These are phyloP conservation scores for apple (Malus domestica) DNA, from an alignment of 306 rosid genomes.

Conservation along the genomic window ASM211411v1 NC_041802.1:7399001-7399500, in stretches of 20 bases:
- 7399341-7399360: background rate
- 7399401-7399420: slow-evolving; percentile 11
- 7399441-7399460: background rate
- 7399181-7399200: too few species aligned
- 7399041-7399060: background rate
- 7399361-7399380: background rate
- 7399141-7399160: slow-evolving; percentile 79
- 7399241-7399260: background rate
- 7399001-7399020: background rate
- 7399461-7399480: background rate
- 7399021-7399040: background rate
- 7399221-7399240: background rate
- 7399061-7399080: slow-evolving; percentile 39
- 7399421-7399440: background rate
- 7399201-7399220: background rate
- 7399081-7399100: slow-evolving; percentile 70
- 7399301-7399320: background rate
- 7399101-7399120: slow-evolving; percentile 75
- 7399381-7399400: too few species aligned
- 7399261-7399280: background rate
- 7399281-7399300: background rate
- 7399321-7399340: background rate
- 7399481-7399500: background rate
- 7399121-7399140: slow-evolving; percentile 80
- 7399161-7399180: slow-evolving; percentile 6